Evolutionary conservation across 257 asterid genomes (phyloP), one percentile per base, ranked within the genome.

Genomic region (Penstemon davidsonii): DNA sequence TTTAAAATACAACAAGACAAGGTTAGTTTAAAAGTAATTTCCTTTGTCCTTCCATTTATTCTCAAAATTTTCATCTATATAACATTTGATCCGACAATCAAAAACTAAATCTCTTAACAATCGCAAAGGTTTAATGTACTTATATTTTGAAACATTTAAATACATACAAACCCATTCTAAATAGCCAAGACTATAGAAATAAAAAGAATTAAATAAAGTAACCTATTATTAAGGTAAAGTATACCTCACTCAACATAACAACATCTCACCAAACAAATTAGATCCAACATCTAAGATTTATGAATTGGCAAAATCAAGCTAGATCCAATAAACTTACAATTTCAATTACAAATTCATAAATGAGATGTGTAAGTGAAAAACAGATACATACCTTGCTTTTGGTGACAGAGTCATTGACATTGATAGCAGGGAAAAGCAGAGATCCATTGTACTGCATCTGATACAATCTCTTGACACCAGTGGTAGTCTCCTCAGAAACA

Each of bases 361-460:
- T 25, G 33, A 43, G 46, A 42, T 45, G 8, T 11, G 5, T 1
- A 45, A 45, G 51, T 4, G n/a, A 9, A 4, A 10, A 49, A 49
- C 18, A 49, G 8, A 4, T 8, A 45, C 10, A 6, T 49, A 49
- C 54, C 54, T 49, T 49, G 54, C 54, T 49, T 13, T 49, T 49
- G 54, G 54, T 49, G 54, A 49, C 54, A 12, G 54, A 49, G 6
- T 49, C 54, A 12, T 49, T 49, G 54, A 49, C 54, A 12, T 49
- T 49, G n/a, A 49, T 49, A 49, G 54, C 54, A 12, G 54, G 54
- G 54, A 49, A 49, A 3, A 49, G 15, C 15, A 49, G 54, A 49
- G 54, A 9, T 13, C 54, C 54, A 49, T 49, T 49, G 18, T 49
- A 49, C 54, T 49, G 54, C 54, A 49, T 49, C 54, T 49, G 54